A percentile compares a stretch with the other conserved stretches of the same genome.
These are phyloP conservation scores for Lactarius tabidus DNA, from an alignment of 768 basidiomycete genomes.

Conservation along the genomic window DNA sequence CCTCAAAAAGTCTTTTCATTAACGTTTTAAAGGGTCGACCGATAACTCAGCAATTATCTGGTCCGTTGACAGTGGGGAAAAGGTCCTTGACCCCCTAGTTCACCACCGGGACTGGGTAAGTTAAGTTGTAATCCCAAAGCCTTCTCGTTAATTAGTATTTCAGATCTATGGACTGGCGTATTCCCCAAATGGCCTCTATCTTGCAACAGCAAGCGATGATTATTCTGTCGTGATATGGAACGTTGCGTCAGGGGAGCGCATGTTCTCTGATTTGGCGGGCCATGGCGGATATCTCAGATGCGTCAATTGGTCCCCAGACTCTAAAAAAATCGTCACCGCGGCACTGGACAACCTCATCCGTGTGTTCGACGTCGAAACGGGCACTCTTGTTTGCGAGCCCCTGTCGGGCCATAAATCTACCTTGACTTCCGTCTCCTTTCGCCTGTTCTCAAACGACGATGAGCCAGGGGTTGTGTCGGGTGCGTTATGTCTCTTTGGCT, in stretches of 20 bases:
- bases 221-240: slow-evolving; percentile 49
- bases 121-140: neutral
- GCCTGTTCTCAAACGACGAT: neutral
- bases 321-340: slow-evolving; percentile 8
- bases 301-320: slow-evolving; percentile 18
- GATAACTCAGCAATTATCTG: slow-evolving; percentile 15
- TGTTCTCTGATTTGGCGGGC: slow-evolving; percentile 26
- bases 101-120: slow-evolving; percentile 15
- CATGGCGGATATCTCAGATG: slow-evolving; percentile 7
- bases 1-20: neutral
- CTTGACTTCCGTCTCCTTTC: neutral
- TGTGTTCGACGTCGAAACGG: slow-evolving; percentile 18
- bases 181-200: slow-evolving; percentile 20
- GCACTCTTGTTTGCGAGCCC: slow-evolving; percentile 7
- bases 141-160: neutral
- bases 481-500: neutral
- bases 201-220: slow-evolving; percentile 47
- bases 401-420: neutral
- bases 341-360: slow-evolving; percentile 5
- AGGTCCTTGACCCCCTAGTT: neutral
- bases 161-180: slow-evolving; percentile 17
- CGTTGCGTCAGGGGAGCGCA: slow-evolving; percentile 40
- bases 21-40: slow-evolving; percentile 9
- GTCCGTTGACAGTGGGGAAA: slow-evolving; percentile 13
- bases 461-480: slow-evolving; percentile 4